Evolutionary conservation across 2,329 filamentous ascomycete species (phyloP), one percentile per base, ranked within the genome.

Genomic region (Aspergillus sergii): DNA sequence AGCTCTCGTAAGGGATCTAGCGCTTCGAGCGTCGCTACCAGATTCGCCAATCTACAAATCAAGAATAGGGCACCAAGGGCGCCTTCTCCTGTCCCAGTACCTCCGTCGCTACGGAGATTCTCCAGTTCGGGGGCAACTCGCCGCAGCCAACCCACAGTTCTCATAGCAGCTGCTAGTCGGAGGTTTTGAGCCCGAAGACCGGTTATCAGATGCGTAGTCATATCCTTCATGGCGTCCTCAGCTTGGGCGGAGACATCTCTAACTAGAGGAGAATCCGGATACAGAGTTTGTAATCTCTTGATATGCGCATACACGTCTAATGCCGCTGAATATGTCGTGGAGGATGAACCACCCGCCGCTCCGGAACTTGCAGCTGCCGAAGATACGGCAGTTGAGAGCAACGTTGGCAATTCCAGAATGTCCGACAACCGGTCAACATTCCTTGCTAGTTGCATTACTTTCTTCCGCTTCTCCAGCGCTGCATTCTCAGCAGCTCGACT

Each of bases 291-390:
- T 7, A 99, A 83, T 9, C 95, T 88, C 69, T 92, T 92, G 74
- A 97, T 95, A 75, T 98, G 95, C n/a, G 92, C 90, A 74, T 96
- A 91, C 2, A 99, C 84, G 76, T 99, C 95, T 39, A 99, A 83
- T 0, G 94, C 94, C 0, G 93, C 92, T 2, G 93, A 90, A 81
- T 97, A 96, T 69, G 93, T 96, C 64, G 89, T 87, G 11, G 82
- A 85, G 8, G 81, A 75, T 3, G 79, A 76, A 7, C 75, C 72
- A 16, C 76, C 76, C 4, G 88, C 83, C 4, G 72, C 69, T 45
- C 74, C 72, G 11, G 77, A 75, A 63, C 73, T 79, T 57, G 75
- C 73, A n/a, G 75, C 74, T 26, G 75, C 78, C 10, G 81, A 81
- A 45, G 80, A 80, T 51, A 84, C 80, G 19, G 94, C 90, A 1